A percentile compares a stretch with the other conserved stretches of the same genome.
Evolutionary conservation across 257 asterid species (phyloP).

Genomic region (Gynochthodes officinalis): DNA sequence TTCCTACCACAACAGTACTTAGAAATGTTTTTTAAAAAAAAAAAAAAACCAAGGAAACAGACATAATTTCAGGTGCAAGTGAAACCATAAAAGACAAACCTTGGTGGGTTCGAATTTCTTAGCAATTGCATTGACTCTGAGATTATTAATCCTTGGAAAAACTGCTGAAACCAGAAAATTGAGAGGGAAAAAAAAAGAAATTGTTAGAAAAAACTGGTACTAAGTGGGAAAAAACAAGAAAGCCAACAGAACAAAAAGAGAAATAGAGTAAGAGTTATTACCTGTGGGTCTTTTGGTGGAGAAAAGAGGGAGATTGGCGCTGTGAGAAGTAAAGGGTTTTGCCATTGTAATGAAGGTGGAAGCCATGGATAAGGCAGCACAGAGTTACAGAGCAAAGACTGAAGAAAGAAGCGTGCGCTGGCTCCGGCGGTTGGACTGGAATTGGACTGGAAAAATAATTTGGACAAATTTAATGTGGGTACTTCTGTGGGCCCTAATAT

Average conservation of each 20-base stretch:
- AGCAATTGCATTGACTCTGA: conserved; percentile 63
- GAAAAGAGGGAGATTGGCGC: conserved; percentile 32
- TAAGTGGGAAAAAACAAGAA: conserved; percentile 2
- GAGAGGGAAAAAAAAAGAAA: neutral
- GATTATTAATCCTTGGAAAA: conserved; percentile 28
- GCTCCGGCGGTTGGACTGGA: too few relatives aligned
- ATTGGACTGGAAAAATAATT: too few relatives aligned
- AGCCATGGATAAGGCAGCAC: conserved; percentile 71
- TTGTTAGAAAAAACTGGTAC: conserved; percentile 9
- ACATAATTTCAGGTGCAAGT: neutral
- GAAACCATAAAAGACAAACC: conserved; percentile 33
- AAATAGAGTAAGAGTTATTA: conserved; percentile 4
- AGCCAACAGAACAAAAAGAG: neutral
- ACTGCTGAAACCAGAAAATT: conserved; percentile 30
- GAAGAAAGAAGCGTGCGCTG: too few relatives aligned
- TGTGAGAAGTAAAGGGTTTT: conserved; percentile 44
- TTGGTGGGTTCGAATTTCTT: conserved; percentile 69
- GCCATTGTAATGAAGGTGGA: conserved; percentile 45
- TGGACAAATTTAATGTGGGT: neutral
- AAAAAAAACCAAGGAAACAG: neutral
- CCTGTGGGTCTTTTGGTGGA: conserved; percentile 34
- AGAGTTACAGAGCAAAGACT: neutral
- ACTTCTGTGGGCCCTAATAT: neutral
- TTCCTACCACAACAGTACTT: neutral
- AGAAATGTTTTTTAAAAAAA: too few relatives aligned